Base-by-base conservation (phyloP, 1,139 yeast species). In the Candida sanyaensis region DNA sequence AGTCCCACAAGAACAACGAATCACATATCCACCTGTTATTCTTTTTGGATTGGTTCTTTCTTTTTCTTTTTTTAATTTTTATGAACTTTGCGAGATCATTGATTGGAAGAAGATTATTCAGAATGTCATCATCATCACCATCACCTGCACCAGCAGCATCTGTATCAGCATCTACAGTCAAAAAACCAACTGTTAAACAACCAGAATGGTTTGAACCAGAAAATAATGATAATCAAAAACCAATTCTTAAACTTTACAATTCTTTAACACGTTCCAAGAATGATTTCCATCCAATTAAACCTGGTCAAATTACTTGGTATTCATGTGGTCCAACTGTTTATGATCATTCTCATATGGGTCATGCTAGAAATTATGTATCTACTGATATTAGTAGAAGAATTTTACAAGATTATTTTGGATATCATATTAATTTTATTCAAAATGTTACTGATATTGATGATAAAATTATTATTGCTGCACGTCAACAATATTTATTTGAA, bases 321-420 rank as follows among this genome's bases (percentile, higher is more conserved):
- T 88, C 92, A 48, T 93, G 99, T 77, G 99, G 99, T 5, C 99
- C 99, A 10, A 93, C 99, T 0, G 98, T 93, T n/a, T 93, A 93
- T 62, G 97, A 93, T 66, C 85, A 95, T 40, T 83, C 95, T 45
- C 99, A 93, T 64, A 90, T 93, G 97, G 99, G 99, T n/a, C 99
- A 95, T 68, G 99, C 99, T 21, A 78, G 99, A 67, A 93, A 93
- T 71, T 95, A 93, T 64, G 98, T 93, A 44, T 83, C 97, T 8
- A 88, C 90, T 46, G 99, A 95, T 66, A 90, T 93, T 63, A 88
- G 90, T 63, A 83, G 99, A 64, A 80, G 99, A 57, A 80, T 95
- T 43, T 66, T 93, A 55, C 89, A 85, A 64, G 91, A 92, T 64
- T 92, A 90, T 68, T 93, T 95, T 69, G 96, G 96, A 21, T 93